Evolutionary conservation across 1,284 basidiomycete species (phyloP).

Genomic region (Ceratobasidium sp.): DNA sequence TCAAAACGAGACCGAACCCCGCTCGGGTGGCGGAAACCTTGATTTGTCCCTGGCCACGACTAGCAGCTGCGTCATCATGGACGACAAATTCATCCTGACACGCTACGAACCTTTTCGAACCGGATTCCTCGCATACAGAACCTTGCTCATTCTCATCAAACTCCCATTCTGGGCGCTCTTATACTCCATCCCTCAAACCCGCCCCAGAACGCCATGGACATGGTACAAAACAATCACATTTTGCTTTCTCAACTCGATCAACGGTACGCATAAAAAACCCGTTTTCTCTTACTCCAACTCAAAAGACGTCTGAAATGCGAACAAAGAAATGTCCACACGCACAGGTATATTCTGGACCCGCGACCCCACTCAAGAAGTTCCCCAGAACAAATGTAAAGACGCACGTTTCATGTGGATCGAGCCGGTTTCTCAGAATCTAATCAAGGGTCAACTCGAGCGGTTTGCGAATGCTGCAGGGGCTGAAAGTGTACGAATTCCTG

Average conservation of each 20-base stretch:
- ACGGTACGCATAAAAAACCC: not conserved
- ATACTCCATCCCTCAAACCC: not conserved
- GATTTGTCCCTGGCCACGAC: too few species aligned
- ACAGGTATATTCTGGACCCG: constrained; percentile 13
- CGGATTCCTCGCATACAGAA: not conserved
- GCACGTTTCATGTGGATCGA: constrained; percentile 65
- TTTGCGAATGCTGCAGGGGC: constrained; percentile 63
- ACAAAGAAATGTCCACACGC: not conserved
- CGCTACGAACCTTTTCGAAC: constrained; percentile 26
- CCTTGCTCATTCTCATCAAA: not conserved
- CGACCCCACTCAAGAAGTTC: constrained; percentile 31
- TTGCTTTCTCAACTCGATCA: not conserved
- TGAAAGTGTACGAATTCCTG: constrained; percentile 64
- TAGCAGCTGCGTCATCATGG: not conserved
- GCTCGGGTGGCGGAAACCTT: not conserved
- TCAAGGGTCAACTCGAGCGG: constrained; percentile 65
- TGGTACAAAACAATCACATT: not conserved
- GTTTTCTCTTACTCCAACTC: not conserved
- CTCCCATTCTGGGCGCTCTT: constrained; percentile 3
- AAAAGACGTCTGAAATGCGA: not conserved
- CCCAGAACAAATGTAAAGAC: constrained; percentile 7
- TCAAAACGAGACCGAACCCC: not conserved
- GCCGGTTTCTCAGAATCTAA: constrained; percentile 61
- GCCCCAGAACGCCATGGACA: constrained; percentile 24
- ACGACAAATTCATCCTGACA: not conserved